Evolutionary conservation across 148 eudicot genomes (phyloP).

Genomic region (Persicaria tinctoria): DNA sequence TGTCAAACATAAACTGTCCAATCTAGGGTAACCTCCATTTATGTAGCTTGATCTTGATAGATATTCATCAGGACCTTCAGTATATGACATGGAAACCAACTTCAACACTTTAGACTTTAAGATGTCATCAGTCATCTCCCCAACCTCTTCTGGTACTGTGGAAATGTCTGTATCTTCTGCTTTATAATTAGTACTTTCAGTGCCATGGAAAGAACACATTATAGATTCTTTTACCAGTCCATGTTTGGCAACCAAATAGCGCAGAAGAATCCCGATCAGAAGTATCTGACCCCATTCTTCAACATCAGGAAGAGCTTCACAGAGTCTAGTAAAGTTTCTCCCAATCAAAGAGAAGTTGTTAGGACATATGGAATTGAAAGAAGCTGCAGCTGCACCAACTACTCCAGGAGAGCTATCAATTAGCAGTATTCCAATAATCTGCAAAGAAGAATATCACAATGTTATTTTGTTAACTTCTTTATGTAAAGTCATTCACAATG

Average conservation of each 20-base stretch:
- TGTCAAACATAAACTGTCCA: slow-evolving; percentile 43
- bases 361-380: slow-evolving; percentile 89
- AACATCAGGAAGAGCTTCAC: slow-evolving; percentile 86
- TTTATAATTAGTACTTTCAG: slow-evolving; percentile 20
- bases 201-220: slow-evolving; percentile 40
- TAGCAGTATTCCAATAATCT: slow-evolving; percentile 80
- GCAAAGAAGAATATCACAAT: slow-evolving; percentile 24
- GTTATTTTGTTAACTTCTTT: background rate
- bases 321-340: slow-evolving; percentile 55
- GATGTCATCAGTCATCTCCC: slow-evolving; percentile 25
- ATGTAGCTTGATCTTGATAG: slow-evolving; percentile 43
- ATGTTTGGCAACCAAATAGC: slow-evolving; percentile 85
- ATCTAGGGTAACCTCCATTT: slow-evolving; percentile 23
- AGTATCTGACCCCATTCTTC: slow-evolving; percentile 99
- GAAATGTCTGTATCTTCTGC: slow-evolving; percentile 28
- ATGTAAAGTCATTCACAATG: background rate
- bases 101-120: slow-evolving; percentile 35
- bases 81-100: slow-evolving; percentile 68
- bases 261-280: slow-evolving; percentile 72
- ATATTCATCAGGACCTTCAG: slow-evolving; percentile 90
- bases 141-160: slow-evolving; percentile 21
- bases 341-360: slow-evolving; percentile 73
- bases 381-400: slow-evolving; percentile 94
- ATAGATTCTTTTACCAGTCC: slow-evolving; percentile 90
- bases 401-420: slow-evolving; percentile 92